phyloP scores from a whole-genome alignment of 2,329 filamentous ascomycete species.

The Tolypocladium endophyticum region DNA sequence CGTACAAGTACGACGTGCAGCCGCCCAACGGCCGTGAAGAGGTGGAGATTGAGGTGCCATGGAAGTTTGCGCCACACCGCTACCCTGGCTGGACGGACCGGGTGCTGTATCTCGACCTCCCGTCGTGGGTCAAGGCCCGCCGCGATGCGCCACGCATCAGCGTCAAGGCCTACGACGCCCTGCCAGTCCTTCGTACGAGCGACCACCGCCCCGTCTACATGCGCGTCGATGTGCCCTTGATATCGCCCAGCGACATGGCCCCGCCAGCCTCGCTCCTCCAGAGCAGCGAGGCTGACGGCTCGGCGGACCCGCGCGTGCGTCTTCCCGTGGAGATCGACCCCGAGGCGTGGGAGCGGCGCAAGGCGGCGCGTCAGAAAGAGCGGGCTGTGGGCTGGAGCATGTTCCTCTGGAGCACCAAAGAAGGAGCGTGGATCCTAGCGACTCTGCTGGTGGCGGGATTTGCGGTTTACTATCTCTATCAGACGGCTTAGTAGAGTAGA shows the following conservation, averaged over 20 bases:
- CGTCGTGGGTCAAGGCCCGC: slow-evolving; percentile 34
- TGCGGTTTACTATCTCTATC: slow-evolving; percentile 33
- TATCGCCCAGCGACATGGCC: slow-evolving; percentile 28
- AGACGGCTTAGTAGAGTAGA: slow-evolving; percentile 2
- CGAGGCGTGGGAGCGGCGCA: slow-evolving; percentile 42
- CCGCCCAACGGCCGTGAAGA: slow-evolving; percentile 16
- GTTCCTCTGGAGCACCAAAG: slow-evolving; percentile 42
- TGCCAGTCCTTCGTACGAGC: slow-evolving; percentile 71
- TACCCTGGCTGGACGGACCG: slow-evolving; percentile 94
- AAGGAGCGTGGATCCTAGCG: slow-evolving; percentile 35
- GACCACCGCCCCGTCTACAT: slow-evolving; percentile 83
- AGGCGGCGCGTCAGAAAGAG: slow-evolving; percentile 33
- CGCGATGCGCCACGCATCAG: slow-evolving; percentile 23
- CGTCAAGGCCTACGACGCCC: slow-evolving; percentile 59
- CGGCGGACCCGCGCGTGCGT: slow-evolving; percentile 29
- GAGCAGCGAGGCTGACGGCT: slow-evolving; percentile 6
- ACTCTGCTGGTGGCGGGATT: slow-evolving; percentile 30
- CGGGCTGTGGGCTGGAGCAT: slow-evolving; percentile 42
- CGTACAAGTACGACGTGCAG: slow-evolving; percentile 71
- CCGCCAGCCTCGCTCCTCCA: slow-evolving; percentile 15
- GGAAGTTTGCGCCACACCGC: slow-evolving; percentile 70
- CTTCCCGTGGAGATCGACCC: slow-evolving; percentile 43
- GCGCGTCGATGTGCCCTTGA: slow-evolving; percentile 54
- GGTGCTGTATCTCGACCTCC: slow-evolving; percentile 64
- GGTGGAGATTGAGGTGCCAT: slow-evolving; percentile 34